Evolutionary conservation across 202 grass and related monocot genomes (phyloP), one percentile per base, ranked within the genome.

Genomic region (Panicum hallii): DNA sequence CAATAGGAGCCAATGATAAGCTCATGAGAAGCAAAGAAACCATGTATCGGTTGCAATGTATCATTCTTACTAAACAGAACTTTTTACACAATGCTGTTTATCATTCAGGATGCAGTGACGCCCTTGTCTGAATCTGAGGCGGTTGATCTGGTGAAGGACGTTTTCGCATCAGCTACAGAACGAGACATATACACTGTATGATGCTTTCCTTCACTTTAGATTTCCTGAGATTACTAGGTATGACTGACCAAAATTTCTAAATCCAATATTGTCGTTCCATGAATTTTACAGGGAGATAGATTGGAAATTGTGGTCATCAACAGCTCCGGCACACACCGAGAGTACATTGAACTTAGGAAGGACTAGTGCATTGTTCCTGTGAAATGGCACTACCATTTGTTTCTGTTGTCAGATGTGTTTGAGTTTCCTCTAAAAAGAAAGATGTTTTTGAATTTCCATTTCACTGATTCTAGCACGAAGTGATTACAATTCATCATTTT

Each of bases 141-240:
- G 0, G 89, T 98, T 87, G 95, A 97, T 93, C 90, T 98, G 67
- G 92, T 95, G 15, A 98, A 98, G 85, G 92, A 98, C 30, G 90
- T 98, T 77, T 98, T 98, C 49, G 95, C 95, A 83, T 98, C 95
- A 30, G 95, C 95, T 52, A 90, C 92, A 52, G 92, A 98, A 85
- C 85, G 90, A 68, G 95, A 98, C 55, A 97, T 95, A 74, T 98
- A 98, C 77, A 98, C 90, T 15, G 95, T 98, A 92, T 69, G 85
- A 30, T 84, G 49, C 7, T 72, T 85, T 53, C 54, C 50, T 75
- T 17, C 78, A 67, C 36, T 20, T 17, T 6, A 43, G 3, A 48
- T 78, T 49, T 52, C 41, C 64, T 63, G 9, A n/a, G 5, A 40
- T 75, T 48, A 55, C 2, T 26, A 19, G 13, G 44, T 54, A 9